Conservation (phyloP, 2,329 filamentous ascomycete genomes). For the Neofusicoccum laricinum region DNA sequence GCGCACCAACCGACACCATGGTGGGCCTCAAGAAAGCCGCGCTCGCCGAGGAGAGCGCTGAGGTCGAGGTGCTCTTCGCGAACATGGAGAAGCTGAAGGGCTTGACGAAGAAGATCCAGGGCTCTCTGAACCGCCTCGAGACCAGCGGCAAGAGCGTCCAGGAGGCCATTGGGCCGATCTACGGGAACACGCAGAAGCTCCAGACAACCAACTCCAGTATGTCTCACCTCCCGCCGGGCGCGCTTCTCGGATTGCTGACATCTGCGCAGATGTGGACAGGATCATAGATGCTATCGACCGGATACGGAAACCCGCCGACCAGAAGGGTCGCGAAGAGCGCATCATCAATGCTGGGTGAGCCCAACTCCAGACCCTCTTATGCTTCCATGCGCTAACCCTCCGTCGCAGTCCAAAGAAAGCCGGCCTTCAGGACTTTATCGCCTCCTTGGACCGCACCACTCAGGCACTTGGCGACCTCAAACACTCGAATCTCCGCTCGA, state of each 20-base stretch:
- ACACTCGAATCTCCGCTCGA: conserved; percentile 85
- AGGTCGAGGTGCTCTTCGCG: conserved; percentile 64
- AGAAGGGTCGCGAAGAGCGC: conserved; percentile 85
- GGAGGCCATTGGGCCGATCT: conserved; percentile 88
- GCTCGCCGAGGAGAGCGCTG: conserved; percentile 64
- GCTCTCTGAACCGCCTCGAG: conserved; percentile 78
- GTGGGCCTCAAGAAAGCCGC: conserved; percentile 55
- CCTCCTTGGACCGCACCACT: conserved; percentile 83
- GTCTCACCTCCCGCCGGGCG: conserved; percentile 24
- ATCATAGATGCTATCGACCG: conserved; percentile 84
- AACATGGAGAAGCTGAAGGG: conserved; percentile 88
- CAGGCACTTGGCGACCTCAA: conserved; percentile 82
- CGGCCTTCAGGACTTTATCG: conserved; percentile 80
- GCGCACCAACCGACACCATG: conserved; percentile 39
- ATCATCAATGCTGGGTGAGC: conserved; percentile 76
- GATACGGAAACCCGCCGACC: conserved; percentile 85
- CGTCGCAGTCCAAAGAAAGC: conserved; percentile 67
- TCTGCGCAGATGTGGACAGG: conserved; percentile 69
- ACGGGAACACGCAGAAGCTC: conserved; percentile 84
- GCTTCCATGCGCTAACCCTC: conserved; percentile 14
- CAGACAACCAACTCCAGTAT: conserved; percentile 81
- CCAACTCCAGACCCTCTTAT: conserved; percentile 19
- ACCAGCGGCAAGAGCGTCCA: conserved; percentile 86
- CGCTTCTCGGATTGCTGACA: not conserved
- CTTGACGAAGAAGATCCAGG: conserved; percentile 93